Percentiles rank a stretch among this genome's conserved stretches.
phyloP scores from a whole-genome alignment of 148 eudicot species.

The Camellia lanceoleosa region DNA sequence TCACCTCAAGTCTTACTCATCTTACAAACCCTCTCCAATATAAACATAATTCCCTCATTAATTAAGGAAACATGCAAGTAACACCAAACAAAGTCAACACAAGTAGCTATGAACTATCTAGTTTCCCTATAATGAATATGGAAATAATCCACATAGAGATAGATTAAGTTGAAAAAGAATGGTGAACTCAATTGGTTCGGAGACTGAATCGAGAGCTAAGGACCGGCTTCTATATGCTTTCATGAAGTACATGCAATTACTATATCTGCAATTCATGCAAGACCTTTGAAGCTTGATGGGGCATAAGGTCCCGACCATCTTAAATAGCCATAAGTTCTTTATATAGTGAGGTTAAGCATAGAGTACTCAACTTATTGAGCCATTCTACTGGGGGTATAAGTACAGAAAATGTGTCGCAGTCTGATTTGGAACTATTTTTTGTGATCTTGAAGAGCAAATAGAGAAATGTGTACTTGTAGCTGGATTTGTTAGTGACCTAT shows the following conservation, averaged over 20 bases:
- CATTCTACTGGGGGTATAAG: constrained; percentile 24
- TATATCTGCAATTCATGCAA: constrained; percentile 24
- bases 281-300: constrained; percentile 30
- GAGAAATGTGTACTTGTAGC: constrained; percentile 70
- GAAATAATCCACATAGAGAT: no score
- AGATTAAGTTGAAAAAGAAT: constrained; percentile 54
- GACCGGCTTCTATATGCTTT: constrained; percentile 68
- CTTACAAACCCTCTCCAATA: no score
- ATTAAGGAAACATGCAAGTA: no score
- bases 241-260: constrained; percentile 53
- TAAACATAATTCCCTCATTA: no score
- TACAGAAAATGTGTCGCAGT: not conserved
- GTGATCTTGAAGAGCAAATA: constrained; percentile 66
- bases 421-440: constrained; percentile 47
- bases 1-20: no score
- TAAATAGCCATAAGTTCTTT: constrained; percentile 58
- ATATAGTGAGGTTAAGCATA: constrained; percentile 61
- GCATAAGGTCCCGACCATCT: constrained; percentile 35
- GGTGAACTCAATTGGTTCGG: constrained; percentile 63
- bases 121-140: no score
- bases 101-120: no score
- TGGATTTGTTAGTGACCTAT: constrained; percentile 63
- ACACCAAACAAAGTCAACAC: no score
- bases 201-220: constrained; percentile 65
- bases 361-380: constrained; percentile 39